Base-by-base conservation (phyloP, 768 basidiomycete genomes). In the Suillus subaureus region DNA sequence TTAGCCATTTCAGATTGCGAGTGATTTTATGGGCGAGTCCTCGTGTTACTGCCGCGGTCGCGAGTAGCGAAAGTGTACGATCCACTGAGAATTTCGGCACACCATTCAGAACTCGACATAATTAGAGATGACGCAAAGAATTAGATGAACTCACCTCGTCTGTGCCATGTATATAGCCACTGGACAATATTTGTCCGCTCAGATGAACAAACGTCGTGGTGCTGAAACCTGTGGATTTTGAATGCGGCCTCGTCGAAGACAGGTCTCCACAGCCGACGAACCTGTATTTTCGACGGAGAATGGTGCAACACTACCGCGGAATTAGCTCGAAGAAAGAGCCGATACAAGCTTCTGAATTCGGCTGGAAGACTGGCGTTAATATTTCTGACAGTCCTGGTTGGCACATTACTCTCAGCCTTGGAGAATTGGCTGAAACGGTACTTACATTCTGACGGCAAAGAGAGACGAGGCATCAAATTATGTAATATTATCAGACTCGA, bases 11-110 rank as follows among this genome's bases (percentile, higher is more conserved):
- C 71, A 79, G 75, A 69, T 91, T 91, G 21, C 83, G 83, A 7
- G 88, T 87, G 7, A 87, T 69, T 64, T 77, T 78, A 71, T 91
- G 88, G 13, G 90, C 74, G 16, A 90, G 75, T 16, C 91, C 91
- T 33, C 89, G 84, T 40, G 85, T 83, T 64, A 80, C 79, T 4
- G 85, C 83, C n/a, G 91, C 88, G 33, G 81, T 85, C 75, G 85
- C 82, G 55, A 93, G 73, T 11, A 93, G 68, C 39, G 81, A 80
- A 47, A 93, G 80, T 0, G 90, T 91, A 65, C 81, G 83, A 70
- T 93, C 90, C 75, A 91, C 92, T 93, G 66, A 15, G 2, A 51
- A 39, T 31, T 45, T 15, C 12, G 12, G 12, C 12, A 31, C 5
- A 54, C 2, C 18, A 33, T 33, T 31, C 31, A 55, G 31, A 61